phyloP scores from a whole-genome alignment of 345 rosid species.

The Ceriops zippeliana region DNA sequence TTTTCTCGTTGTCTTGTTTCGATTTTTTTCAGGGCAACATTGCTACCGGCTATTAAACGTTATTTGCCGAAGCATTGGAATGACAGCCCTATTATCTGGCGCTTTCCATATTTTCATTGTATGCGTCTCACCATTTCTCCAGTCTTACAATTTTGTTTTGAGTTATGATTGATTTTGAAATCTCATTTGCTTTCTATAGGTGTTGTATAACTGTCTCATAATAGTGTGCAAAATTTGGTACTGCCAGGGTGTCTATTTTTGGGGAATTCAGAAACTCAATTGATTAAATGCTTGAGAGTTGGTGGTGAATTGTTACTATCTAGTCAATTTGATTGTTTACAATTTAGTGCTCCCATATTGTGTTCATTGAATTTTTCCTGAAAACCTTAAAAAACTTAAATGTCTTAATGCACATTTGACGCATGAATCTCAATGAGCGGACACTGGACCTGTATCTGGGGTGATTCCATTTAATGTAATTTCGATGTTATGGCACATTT shows the following conservation, averaged over 20 bases:
- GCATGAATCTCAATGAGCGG: too few species aligned
- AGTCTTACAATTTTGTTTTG: not conserved
- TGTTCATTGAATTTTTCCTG: not conserved
- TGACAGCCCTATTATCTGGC: slow-evolving; percentile 70
- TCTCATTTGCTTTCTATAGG: not conserved
- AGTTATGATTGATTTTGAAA: not conserved
- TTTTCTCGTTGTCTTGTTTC: slow-evolving; percentile 16
- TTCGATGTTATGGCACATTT: too few species aligned
- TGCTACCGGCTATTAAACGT: slow-evolving; percentile 73
- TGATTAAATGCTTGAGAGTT: not conserved
- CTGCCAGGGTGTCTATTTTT: not conserved
- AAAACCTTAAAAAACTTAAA: too few species aligned
- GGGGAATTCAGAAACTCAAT: not conserved
- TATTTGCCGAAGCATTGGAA: slow-evolving; percentile 85
- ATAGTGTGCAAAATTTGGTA: too few species aligned
- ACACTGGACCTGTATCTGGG: too few species aligned
- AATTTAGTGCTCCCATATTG: too few species aligned
- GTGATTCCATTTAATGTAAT: too few species aligned
- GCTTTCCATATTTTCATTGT: slow-evolving; percentile 75
- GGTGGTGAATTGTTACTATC: not conserved
- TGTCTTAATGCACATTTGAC: too few species aligned
- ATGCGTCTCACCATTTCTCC: slow-evolving; percentile 25
- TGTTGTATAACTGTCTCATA: too few species aligned
- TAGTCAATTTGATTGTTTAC: not conserved
- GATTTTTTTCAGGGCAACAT: slow-evolving; percentile 65